phyloP scores from a whole-genome alignment of 1,284 basidiomycete species.

The Sanguinoderma infundibulare region DNA sequence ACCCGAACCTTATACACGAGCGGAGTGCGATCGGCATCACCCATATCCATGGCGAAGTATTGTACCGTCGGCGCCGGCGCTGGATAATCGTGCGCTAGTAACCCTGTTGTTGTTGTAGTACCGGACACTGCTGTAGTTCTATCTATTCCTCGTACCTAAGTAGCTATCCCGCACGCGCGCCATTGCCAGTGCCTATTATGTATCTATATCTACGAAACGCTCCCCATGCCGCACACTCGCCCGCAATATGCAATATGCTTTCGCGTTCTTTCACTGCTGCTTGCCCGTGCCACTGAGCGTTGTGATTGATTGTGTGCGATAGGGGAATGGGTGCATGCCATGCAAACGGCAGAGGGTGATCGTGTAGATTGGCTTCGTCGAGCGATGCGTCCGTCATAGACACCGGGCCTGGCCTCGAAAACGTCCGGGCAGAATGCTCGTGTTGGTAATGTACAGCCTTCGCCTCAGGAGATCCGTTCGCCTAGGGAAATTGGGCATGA shows the following conservation, averaged over 20 bases:
- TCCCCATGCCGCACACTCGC: conserved; percentile 22
- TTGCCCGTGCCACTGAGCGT: not conserved
- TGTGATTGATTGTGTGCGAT: too few relatives aligned
- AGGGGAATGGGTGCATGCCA: not conserved
- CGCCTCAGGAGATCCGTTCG: not conserved
- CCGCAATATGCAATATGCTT: too few relatives aligned
- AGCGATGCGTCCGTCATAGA: not conserved
- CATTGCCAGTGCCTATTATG: conserved; percentile 23
- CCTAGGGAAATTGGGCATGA: not conserved
- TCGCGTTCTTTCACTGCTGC: conserved; percentile 1
- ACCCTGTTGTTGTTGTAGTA: conserved; percentile 1
- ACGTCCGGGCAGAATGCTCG: not conserved
- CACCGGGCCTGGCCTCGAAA: not conserved
- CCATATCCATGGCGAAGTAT: conserved; percentile 19
- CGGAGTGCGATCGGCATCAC: conserved; percentile 17
- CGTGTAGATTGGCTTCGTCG: not conserved
- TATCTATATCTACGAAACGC: conserved; percentile 22
- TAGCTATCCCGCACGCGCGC: not conserved
- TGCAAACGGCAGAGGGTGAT: not conserved
- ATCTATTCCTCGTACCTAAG: conserved; percentile 23
- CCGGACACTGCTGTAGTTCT: conserved; percentile 27
- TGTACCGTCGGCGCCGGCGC: conserved; percentile 31
- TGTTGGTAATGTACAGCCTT: not conserved
- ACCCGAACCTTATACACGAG: conserved; percentile 11
- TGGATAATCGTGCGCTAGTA: conserved; percentile 21